A percentile compares a stretch with the other conserved stretches of the same genome.
Conservation (phyloP, 345 rosid genomes). For the Pistacia vera region DNA sequence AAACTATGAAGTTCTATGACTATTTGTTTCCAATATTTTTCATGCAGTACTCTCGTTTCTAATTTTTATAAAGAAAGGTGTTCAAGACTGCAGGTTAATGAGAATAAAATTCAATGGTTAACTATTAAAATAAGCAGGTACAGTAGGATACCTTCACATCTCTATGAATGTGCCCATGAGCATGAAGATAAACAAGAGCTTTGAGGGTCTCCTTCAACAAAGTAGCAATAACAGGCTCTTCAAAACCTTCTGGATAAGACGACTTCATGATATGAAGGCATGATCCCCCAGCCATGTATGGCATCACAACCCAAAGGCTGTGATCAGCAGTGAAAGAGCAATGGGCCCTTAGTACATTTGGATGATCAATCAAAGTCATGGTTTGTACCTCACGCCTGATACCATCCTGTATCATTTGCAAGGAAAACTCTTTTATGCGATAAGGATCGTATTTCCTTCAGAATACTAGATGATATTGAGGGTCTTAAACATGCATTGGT, state of each 20-base stretch:
- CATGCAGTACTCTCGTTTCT: not conserved
- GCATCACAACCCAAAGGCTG: slow-evolving; percentile 98
- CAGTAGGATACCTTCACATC: slow-evolving; percentile 81
- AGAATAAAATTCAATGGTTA: slow-evolving; percentile 1
- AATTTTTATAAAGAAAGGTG: slow-evolving; percentile 4
- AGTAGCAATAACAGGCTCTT: slow-evolving; percentile 91
- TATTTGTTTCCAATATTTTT: not conserved
- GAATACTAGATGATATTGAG: not conserved
- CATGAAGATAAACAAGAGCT: slow-evolving; percentile 96
- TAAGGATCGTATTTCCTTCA: not conserved
- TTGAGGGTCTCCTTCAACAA: slow-evolving; percentile 85
- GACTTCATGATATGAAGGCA: slow-evolving; percentile 96
- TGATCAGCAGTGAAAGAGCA: slow-evolving; percentile 88
- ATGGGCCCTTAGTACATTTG: slow-evolving; percentile 80
- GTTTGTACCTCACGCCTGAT: slow-evolving; percentile 96
- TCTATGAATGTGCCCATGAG: slow-evolving; percentile 94
- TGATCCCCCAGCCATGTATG: slow-evolving; percentile 98
- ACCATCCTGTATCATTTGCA: slow-evolving; percentile 71
- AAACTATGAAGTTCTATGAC: not conserved
- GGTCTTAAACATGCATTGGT: slow-evolving; percentile 9
- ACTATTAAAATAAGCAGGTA: not conserved
- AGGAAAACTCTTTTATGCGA: slow-evolving; percentile 1
- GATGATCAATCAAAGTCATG: slow-evolving; percentile 88
- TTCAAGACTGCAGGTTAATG: slow-evolving; percentile 7
- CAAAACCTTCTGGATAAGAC: slow-evolving; percentile 84